A percentile compares a stretch with the other conserved stretches of the same genome.
Conservation (phyloP, 1,284 basidiomycete species). For the Marasmius oreades region DNA sequence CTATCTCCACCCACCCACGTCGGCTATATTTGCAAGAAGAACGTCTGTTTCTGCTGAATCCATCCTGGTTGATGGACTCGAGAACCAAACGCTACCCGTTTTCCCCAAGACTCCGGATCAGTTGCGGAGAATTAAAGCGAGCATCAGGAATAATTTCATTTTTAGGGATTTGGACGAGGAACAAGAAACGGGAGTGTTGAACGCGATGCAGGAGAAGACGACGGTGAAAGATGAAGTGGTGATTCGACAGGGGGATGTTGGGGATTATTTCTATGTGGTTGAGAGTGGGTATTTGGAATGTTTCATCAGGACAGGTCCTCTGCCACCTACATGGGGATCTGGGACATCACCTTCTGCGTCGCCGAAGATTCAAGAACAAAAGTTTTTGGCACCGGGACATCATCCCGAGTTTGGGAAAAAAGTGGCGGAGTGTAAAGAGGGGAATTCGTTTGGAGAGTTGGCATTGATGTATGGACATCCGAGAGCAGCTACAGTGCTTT, state of each 20-base stretch:
- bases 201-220: constrained; percentile 91
- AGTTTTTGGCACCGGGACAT: constrained; percentile 60
- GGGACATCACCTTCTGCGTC: constrained; percentile 23
- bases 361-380: constrained; percentile 34
- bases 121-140: constrained; percentile 80
- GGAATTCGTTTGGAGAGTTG: constrained; percentile 92
- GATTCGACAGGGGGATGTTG: constrained; percentile 95
- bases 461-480: constrained; percentile 98
- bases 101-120: constrained; percentile 87
- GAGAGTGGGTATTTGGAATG: constrained; percentile 88
- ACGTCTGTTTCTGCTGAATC: constrained; percentile 98
- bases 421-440: constrained; percentile 83
- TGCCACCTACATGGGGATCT: constrained; percentile 39
- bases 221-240: constrained; percentile 78
- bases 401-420: constrained; percentile 76
- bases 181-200: constrained; percentile 89
- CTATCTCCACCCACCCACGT: constrained; percentile 62
- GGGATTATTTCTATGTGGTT: constrained; percentile 97
- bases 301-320: constrained; percentile 72
- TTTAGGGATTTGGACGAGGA: constrained; percentile 97
- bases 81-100: constrained; percentile 65
- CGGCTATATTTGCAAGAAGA: constrained; percentile 84
- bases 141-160: constrained; percentile 88
- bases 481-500: constrained; percentile 90
- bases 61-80: constrained; percentile 74